Percentiles rank a stretch among this genome's conserved stretches.
Evolutionary conservation across 202 grass and related monocot species (phyloP).

Genomic region (Dendrocalamus latiflorus): DNA sequence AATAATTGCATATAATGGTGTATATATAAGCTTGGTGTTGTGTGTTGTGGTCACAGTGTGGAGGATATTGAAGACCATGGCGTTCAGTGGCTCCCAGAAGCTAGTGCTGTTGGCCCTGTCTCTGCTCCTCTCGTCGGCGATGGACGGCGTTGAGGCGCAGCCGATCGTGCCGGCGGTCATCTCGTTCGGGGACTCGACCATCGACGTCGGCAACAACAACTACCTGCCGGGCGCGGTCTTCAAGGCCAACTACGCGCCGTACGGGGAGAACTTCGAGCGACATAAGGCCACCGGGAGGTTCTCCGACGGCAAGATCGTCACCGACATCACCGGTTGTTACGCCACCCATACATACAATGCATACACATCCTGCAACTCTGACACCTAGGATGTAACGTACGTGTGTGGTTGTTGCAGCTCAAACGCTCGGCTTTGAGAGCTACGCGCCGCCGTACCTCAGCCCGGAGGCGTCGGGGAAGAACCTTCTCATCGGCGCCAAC

Average conservation of each 20-base stretch:
- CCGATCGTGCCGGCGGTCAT: slow-evolving; percentile 64
- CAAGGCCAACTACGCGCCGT: slow-evolving; percentile 62
- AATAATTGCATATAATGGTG: neutral
- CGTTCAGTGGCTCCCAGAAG: neutral
- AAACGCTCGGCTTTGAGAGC: slow-evolving; percentile 57
- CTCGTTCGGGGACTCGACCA: slow-evolving; percentile 72
- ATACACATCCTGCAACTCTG: neutral
- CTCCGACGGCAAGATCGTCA: slow-evolving; percentile 83
- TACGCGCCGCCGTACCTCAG: slow-evolving; percentile 70
- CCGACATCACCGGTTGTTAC: slow-evolving; percentile 64
- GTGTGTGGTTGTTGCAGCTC: slow-evolving; percentile 26
- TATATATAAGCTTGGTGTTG: neutral
- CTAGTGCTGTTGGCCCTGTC: neutral
- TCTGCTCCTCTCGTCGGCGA: slow-evolving; percentile 13
- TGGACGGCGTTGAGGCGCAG: slow-evolving; percentile 20
- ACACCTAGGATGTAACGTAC: neutral
- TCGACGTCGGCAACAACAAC: slow-evolving; percentile 92
- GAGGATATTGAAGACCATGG: neutral
- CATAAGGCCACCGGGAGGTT: slow-evolving; percentile 61
- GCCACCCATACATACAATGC: neutral
- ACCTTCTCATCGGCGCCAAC: slow-evolving; percentile 67
- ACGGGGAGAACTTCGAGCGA: slow-evolving; percentile 52
- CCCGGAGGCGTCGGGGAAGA: slow-evolving; percentile 55
- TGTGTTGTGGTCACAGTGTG: neutral
- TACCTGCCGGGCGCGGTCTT: slow-evolving; percentile 51